These are phyloP conservation scores for Endothia cerciana DNA, from an alignment of 2,329 filamentous ascomycete species.

Conservation along the genomic window DNA sequence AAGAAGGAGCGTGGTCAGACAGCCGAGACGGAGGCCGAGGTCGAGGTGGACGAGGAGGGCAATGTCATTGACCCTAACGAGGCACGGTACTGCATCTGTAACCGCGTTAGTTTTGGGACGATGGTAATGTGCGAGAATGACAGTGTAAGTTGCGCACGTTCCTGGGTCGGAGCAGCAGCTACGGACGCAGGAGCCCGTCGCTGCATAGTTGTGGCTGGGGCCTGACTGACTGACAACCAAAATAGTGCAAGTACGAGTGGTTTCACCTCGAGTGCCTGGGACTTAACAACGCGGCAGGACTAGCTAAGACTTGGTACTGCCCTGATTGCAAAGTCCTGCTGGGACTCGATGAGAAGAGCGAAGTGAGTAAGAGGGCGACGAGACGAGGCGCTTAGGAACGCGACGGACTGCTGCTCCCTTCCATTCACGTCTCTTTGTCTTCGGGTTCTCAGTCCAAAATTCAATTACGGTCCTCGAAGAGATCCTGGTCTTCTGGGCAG, in stretches of 20 bases:
- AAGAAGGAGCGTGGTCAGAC: slow-evolving; percentile 48
- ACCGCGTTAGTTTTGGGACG: slow-evolving; percentile 77
- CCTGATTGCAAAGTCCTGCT: slow-evolving; percentile 70
- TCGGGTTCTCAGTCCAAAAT: neutral
- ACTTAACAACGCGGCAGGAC: slow-evolving; percentile 67
- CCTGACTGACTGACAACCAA: slow-evolving; percentile 36
- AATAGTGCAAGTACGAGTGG: slow-evolving; percentile 79
- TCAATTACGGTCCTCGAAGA: neutral
- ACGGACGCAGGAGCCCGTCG: neutral
- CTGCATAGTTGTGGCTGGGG: neutral
- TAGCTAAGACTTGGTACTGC: slow-evolving; percentile 84
- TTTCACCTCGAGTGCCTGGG: slow-evolving; percentile 81
- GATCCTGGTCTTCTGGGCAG: neutral
- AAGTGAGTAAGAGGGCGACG: slow-evolving; percentile 57
- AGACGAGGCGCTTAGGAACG: slow-evolving; percentile 48
- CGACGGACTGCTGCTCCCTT: slow-evolving; percentile 7
- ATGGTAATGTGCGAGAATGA: slow-evolving; percentile 86
- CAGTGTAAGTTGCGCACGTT: slow-evolving; percentile 59
- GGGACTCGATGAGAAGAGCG: slow-evolving; percentile 66
- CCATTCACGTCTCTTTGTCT: neutral
- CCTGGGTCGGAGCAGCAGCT: slow-evolving; percentile 25
- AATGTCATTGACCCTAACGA: slow-evolving; percentile 76
- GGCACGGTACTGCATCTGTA: slow-evolving; percentile 76
- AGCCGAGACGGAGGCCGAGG: slow-evolving; percentile 51
- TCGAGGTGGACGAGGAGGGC: slow-evolving; percentile 69